Evolutionary conservation across 2,329 filamentous ascomycete species (phyloP).

Genomic region (Sporothrix protearum): DNA sequence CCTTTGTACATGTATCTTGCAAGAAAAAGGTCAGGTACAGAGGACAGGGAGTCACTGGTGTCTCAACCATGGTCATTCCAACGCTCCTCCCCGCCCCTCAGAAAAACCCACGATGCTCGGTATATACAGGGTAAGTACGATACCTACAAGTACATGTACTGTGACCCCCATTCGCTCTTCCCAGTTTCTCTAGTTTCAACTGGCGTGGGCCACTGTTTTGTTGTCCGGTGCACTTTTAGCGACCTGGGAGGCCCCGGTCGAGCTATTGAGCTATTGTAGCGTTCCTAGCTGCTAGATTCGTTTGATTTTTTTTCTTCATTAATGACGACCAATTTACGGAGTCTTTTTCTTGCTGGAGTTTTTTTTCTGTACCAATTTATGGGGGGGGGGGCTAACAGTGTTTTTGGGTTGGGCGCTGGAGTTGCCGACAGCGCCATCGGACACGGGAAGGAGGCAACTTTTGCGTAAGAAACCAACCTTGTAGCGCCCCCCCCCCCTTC

Average conservation of each 20-base stretch:
- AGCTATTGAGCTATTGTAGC: not conserved
- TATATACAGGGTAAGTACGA: not conserved
- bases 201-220: not conserved
- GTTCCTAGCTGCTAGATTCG: not conserved
- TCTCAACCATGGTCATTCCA: not conserved
- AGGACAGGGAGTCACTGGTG: not conserved
- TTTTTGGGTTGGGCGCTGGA: not conserved
- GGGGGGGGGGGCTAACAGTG: not conserved
- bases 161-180: not conserved
- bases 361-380: not conserved
- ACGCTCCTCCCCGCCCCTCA: not conserved
- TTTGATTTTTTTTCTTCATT: not conserved
- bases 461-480: constrained; percentile 2
- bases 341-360: not conserved
- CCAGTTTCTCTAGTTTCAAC: not conserved
- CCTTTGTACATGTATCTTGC: no score
- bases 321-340: not conserved
- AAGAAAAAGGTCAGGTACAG: not conserved
- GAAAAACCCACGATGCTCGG: not conserved
- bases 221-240: not conserved
- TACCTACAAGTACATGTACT: not conserved
- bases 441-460: constrained; percentile 16
- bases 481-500: not conserved
- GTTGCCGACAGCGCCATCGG: constrained; percentile 19
- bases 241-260: constrained; percentile 8